phyloP scores from a whole-genome alignment of 1,284 basidiomycete species.

The Omphalotus olearius region DNA sequence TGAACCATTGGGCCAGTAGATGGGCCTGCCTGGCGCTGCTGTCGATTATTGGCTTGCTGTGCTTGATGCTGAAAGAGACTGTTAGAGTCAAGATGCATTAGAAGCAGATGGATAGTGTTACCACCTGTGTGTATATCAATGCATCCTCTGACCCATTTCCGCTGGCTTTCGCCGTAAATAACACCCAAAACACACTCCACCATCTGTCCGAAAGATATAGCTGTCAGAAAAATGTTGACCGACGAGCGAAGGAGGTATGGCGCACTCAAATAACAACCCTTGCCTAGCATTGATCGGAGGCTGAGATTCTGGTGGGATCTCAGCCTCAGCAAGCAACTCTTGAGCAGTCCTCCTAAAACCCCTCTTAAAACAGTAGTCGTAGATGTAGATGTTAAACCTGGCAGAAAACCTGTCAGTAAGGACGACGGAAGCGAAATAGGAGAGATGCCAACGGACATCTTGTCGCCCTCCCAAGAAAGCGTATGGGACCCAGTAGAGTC shows the following conservation, averaged over 20 bases:
- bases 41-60: conserved; percentile 18
- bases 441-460: conserved; percentile 32
- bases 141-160: conserved; percentile 61
- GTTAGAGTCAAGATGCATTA: conserved; percentile 7
- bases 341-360: conserved; percentile 67
- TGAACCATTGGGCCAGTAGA: conserved; percentile 35
- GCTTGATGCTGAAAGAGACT: conserved; percentile 23
- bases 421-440: conserved; percentile 11
- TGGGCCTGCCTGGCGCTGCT: conserved; percentile 4
- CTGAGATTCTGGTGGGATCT: conserved; percentile 49
- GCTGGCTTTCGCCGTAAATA: conserved; percentile 73
- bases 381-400: conserved; percentile 85
- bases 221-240: conserved; percentile 9
- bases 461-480: conserved; percentile 46
- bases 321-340: conserved; percentile 61
- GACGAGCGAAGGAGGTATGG: conserved; percentile 18
- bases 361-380: conserved; percentile 77
- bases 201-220: conserved; percentile 42
- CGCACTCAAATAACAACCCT: conserved; percentile 77
- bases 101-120: conserved; percentile 11
- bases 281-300: conserved; percentile 80
- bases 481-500: conserved; percentile 3
- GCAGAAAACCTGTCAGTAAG: conserved; percentile 13
- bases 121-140: conserved; percentile 66
- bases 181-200: conserved; percentile 85